Evolutionary conservation across 345 rosid genomes (phyloP).

Genomic region (Gossypium arboreum): DNA sequence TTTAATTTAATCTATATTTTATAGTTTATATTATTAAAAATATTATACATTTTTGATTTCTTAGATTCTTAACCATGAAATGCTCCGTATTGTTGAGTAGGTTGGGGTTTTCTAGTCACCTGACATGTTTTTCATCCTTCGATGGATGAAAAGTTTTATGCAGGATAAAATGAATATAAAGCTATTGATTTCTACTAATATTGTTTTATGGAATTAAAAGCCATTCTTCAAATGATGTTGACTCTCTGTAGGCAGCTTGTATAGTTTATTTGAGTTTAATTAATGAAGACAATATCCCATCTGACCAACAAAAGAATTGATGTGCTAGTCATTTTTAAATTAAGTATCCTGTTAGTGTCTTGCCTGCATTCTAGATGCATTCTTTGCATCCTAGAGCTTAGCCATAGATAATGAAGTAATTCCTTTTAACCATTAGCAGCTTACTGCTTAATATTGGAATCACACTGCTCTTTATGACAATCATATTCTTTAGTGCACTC

Average conservation of each 20-base stretch:
- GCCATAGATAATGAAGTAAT: too few species aligned
- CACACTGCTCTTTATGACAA: too few species aligned
- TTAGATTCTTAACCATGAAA: not conserved
- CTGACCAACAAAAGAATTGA: not conserved
- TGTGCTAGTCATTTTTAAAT: too few species aligned
- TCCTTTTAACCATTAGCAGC: too few species aligned
- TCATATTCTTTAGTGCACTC: too few species aligned
- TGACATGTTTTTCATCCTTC: not conserved
- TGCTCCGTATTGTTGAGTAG: not conserved
- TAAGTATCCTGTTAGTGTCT: too few species aligned
- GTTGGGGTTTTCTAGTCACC: not conserved
- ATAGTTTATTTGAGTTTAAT: not conserved
- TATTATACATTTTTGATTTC: not conserved
- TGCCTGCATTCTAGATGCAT: too few species aligned
- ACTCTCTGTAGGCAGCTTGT: not conserved
- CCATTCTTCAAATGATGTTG: not conserved
- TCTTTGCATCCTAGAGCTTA: too few species aligned
- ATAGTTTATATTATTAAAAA: too few species aligned
- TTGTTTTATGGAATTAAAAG: not conserved
- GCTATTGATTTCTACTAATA: not conserved
- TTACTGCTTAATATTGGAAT: too few species aligned
- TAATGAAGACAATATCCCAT: not conserved
- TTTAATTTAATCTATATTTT: too few species aligned
- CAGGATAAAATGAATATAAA: not conserved
- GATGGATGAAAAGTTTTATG: not conserved